Evolutionary conservation across 2,329 filamentous ascomycete genomes (phyloP).

Genomic region (Sclerotiophoma versabilis): DNA sequence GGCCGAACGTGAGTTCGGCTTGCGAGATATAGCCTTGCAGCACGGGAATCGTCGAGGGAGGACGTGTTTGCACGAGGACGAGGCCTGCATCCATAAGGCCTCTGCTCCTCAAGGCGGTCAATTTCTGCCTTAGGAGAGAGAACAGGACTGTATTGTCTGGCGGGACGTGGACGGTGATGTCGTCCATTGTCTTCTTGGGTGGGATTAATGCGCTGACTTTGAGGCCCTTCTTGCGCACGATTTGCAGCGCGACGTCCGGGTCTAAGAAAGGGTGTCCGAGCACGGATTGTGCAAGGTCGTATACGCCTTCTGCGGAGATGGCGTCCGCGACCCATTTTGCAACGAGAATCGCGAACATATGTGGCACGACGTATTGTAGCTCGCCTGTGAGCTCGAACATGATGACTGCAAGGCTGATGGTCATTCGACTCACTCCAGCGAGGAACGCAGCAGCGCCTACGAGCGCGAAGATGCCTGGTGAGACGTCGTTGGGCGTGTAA

Average conservation of each 20-base stretch:
- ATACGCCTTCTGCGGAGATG: conserved; percentile 62
- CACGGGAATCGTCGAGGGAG: conserved; percentile 40
- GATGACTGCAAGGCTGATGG: conserved; percentile 64
- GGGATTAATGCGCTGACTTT: conserved; percentile 60
- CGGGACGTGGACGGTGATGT: conserved; percentile 61
- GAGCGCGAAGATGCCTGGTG: conserved; percentile 67
- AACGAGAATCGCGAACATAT: conserved; percentile 66
- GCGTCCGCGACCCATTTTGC: conserved; percentile 67
- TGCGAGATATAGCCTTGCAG: conserved; percentile 64
- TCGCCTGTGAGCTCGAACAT: conserved; percentile 68
- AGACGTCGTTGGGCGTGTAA: conserved; percentile 45
- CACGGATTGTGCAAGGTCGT: conserved; percentile 66
- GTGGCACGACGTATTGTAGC: conserved; percentile 63
- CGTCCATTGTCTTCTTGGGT: conserved; percentile 61
- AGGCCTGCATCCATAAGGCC: conserved; percentile 66
- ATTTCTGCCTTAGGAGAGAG: conserved; percentile 54
- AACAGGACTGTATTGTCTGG: conserved; percentile 53
- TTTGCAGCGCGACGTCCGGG: conserved; percentile 55
- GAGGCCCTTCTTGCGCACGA: conserved; percentile 50
- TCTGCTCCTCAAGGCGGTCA: conserved; percentile 55
- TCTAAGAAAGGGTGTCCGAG: conserved; percentile 67
- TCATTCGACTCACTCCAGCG: conserved; percentile 66
- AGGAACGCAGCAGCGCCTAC: conserved; percentile 66
- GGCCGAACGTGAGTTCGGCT: conserved; percentile 60
- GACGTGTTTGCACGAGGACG: conserved; percentile 57